A percentile compares a stretch with the other conserved stretches of the same genome.
Evolutionary conservation across 768 basidiomycete genomes (phyloP).

Genomic region (Mycena pura): DNA sequence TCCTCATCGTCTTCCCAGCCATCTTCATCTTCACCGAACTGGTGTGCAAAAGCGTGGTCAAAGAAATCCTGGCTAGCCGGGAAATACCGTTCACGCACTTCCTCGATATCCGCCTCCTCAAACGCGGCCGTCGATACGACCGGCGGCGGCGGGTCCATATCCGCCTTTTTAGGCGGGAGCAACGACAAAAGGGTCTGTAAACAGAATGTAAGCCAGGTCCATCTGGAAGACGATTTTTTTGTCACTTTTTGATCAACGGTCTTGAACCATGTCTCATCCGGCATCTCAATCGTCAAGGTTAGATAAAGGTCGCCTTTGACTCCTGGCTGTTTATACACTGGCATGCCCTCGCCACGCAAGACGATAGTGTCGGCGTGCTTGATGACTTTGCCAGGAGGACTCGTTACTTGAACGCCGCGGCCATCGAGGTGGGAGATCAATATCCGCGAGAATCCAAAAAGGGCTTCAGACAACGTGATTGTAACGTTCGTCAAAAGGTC

Average conservation of each 20-base stretch:
- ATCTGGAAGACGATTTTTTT: background rate
- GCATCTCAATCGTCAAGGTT: conserved; percentile 89
- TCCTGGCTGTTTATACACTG: conserved; percentile 67
- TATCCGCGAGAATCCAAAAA: conserved; percentile 94
- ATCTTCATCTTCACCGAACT: conserved; percentile 78
- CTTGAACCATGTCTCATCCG: conserved; percentile 76
- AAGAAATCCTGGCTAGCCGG: conserved; percentile 78
- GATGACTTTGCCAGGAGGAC: conserved; percentile 78
- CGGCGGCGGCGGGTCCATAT: conserved; percentile 74
- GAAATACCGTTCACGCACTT: conserved; percentile 84
- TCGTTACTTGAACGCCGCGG: conserved; percentile 81
- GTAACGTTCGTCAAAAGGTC: conserved; percentile 82
- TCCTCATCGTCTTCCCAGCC: conserved; percentile 77
- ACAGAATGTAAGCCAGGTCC: conserved; percentile 3
- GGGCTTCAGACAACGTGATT: conserved; percentile 91
- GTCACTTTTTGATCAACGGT: conserved; percentile 66
- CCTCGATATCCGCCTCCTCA: conserved; percentile 80
- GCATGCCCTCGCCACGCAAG: conserved; percentile 90
- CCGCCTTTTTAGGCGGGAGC: conserved; percentile 78
- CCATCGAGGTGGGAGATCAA: conserved; percentile 93
- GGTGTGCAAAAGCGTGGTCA: conserved; percentile 71
- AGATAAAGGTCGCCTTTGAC: conserved; percentile 84
- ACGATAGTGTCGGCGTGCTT: conserved; percentile 76
- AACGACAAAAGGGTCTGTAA: conserved; percentile 66
- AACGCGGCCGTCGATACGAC: conserved; percentile 74